Evolutionary conservation across 345 rosid genomes (phyloP), one percentile per base, ranked within the genome.

Genomic region (Brassica nigra): DNA sequence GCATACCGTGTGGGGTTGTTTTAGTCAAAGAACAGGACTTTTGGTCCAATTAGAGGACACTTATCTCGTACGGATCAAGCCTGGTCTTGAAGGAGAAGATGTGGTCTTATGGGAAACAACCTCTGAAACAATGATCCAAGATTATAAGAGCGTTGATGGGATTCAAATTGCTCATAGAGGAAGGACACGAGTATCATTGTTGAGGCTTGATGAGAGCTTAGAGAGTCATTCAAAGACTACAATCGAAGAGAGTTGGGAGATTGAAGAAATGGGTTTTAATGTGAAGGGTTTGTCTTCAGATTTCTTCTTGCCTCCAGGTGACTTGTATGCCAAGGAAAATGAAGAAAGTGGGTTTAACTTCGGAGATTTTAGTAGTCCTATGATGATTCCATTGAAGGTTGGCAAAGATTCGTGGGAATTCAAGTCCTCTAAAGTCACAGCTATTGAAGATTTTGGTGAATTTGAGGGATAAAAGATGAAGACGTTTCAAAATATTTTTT

Each of bases 241-340:
- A 72, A 88, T 95, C 94, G 99, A 95, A 80, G 99, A 95, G 85
- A 68, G 62, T 12, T 95, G 99, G 99, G 70, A 79, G 5, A 92
- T 95, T 10, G 97, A 95, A 83, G 99, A 95, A 76, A 86, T 93
- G 11, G 99, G 92, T 18, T 95, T 93, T 73, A 91, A 93, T 83
- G 88, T 95, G 5, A 84, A 87, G 28, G 99, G 99, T 8, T 77
- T 95, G 84, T 86, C 97, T 4, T 88, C 86, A 59, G 97, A 95
- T 68, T 91, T 92, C 70, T 95, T 95, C 85, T 82, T 95, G 83
- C 94, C 96, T 16, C 99, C 98, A 2, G 83, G 89, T 57, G 99
- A 93, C 73, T 69, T 93, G 83, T 83, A 74, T 82, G 84, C 76
- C 30, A 90, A 88, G 80, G 94, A 85, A 71, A 59, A 16, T 66